Evolutionary conservation across 2,329 filamentous ascomycete species (phyloP), one percentile per base, ranked within the genome.

Genomic region (Scedosporium apiospermum): DNA sequence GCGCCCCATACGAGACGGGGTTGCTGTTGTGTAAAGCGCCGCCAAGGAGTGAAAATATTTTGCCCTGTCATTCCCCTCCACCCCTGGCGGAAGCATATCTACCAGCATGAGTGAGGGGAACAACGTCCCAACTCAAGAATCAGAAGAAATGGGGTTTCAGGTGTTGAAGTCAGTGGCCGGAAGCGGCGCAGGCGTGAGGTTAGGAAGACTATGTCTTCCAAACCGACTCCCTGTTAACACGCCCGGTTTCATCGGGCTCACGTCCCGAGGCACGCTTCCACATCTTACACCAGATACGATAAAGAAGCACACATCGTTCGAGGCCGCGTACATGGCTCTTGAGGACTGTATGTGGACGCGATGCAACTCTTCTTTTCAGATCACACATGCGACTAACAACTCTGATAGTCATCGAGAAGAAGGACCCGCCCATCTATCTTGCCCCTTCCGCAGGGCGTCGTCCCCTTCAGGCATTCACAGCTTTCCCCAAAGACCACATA

Each of bases 231-330:
- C 81, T n/a, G 80, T 97, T 66, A 78, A 89, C 21, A 99, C 95
- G 34, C 95, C 95, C 53, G 88, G 89, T 71, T 96, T 89, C 73
- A 78, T 96, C 64, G 88, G 86, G 60, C 80, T 89, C 67, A 89
- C 90, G 3, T 97, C 95, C 41, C 84, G 95, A 69, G 95, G 95
- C 23, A 85, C 84, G 1, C 79, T 98, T 42, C 92, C 95, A 60
- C 95, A 99, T 76, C 76, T 99, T 66, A 90, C 93, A 3, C 93
- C 92, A 46, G 95, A 99, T 77, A 89, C 89, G 65, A 79, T 95
- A 66, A 73, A 76, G 49, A 87, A 85, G 62, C 80, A 88, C 69
- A 86, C 87, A 1, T 72, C 82, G 4, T 79, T 96, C 64, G 78
- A 79, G 30, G 89, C 89, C 27, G 80, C 90, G 3, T 96, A 96